Evolutionary conservation across 2,329 filamentous ascomycete species (phyloP).

Genomic region (Cladosporium sp.): DNA sequence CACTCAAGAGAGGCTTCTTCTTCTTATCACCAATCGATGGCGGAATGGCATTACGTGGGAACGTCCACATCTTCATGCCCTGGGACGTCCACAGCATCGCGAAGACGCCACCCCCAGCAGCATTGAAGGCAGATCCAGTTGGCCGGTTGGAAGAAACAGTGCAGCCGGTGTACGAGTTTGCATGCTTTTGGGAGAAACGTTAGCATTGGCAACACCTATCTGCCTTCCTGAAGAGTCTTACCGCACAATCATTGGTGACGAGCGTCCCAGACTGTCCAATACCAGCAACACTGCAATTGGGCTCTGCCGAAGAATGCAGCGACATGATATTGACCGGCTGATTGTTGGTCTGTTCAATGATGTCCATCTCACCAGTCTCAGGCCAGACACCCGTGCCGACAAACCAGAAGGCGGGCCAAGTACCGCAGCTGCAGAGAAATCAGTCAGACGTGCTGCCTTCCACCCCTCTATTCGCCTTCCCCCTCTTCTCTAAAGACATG

Average conservation of each 20-base stretch:
- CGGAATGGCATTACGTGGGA: constrained; percentile 62
- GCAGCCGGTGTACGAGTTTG: constrained; percentile 30
- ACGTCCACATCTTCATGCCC: constrained; percentile 77
- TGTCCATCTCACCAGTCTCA: constrained; percentile 40
- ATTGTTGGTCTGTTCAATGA: constrained; percentile 41
- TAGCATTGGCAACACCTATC: neutral
- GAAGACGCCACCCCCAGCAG: constrained; percentile 40
- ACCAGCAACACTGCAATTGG: constrained; percentile 37
- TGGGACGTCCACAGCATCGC: constrained; percentile 62
- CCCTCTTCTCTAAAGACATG: too few species aligned
- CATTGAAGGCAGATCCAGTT: constrained; percentile 49
- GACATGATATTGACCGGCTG: constrained; percentile 27
- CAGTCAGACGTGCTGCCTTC: neutral
- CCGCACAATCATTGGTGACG: constrained; percentile 49
- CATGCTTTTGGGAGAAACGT: neutral
- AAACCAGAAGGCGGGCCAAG: constrained; percentile 34
- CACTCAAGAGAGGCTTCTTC: constrained; percentile 52
- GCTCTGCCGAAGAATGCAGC: constrained; percentile 34
- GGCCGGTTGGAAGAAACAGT: constrained; percentile 17
- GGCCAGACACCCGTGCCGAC: constrained; percentile 41
- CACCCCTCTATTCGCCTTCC: too few species aligned
- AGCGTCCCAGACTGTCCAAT: constrained; percentile 41
- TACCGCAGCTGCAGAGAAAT: constrained; percentile 27
- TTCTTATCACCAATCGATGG: constrained; percentile 50
- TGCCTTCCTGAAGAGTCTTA: constrained; percentile 25